phyloP scores from a whole-genome alignment of 805 yeast genomes.

The Yarrowia sp. region DNA sequence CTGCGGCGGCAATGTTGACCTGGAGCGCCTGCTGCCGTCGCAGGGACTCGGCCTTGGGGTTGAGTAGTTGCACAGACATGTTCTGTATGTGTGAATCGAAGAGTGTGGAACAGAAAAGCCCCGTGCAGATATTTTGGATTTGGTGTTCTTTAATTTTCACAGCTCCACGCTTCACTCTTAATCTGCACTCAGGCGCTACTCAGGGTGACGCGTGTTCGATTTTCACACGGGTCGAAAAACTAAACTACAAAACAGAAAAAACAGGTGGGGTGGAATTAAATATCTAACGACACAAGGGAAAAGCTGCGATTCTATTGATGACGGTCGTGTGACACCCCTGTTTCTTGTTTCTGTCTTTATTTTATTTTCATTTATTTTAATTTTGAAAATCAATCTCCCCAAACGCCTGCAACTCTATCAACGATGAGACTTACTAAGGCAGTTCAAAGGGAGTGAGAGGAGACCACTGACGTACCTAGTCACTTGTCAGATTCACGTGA shows the following conservation, averaged over 20 bases:
- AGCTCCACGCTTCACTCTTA: background rate
- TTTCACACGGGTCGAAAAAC: background rate
- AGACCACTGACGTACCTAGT: no score
- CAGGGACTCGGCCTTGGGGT: slow-evolving; percentile 97
- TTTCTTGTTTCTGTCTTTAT: no score
- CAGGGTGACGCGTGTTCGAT: background rate
- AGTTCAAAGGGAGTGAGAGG: no score
- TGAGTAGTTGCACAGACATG: slow-evolving; percentile 66
- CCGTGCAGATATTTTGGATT: background rate
- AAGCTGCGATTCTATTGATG: no score
- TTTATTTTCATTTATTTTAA: no score
- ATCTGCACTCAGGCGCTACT: background rate
- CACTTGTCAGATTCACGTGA: no score
- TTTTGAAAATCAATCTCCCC: no score
- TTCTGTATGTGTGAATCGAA: slow-evolving; percentile 21
- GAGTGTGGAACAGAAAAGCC: slow-evolving; percentile 17
- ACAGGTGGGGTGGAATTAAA: no score
- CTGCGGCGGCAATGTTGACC: slow-evolving; percentile 94
- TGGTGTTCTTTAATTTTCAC: background rate
- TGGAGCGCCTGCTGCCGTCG: slow-evolving; percentile 93
- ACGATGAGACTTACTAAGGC: no score
- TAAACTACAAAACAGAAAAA: no score
- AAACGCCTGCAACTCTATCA: background rate
- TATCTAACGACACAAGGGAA: no score
- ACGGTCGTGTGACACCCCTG: no score